phyloP scores from a whole-genome alignment of 2,329 filamentous ascomycete genomes.

The Paracorniculantispora psalliotae region DNA sequence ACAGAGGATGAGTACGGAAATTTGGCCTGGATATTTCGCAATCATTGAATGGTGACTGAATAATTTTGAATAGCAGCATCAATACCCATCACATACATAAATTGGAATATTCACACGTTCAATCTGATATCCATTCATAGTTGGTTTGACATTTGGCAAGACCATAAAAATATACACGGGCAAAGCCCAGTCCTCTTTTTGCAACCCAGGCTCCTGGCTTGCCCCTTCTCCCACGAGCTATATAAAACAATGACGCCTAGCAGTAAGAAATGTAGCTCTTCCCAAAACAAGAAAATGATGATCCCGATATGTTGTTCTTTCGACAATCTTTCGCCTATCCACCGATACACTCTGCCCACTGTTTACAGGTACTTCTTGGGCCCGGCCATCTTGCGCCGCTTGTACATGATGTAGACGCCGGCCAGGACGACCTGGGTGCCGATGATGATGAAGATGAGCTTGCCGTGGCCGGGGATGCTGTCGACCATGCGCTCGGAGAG shows the following conservation, averaged over 20 bases:
- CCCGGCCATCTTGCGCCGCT: constrained; percentile 65
- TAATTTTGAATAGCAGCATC: background rate
- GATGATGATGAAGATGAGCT: constrained; percentile 64
- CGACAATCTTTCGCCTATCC: background rate
- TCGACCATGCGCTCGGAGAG: constrained; percentile 45
- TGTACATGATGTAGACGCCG: constrained; percentile 69
- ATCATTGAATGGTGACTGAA: background rate
- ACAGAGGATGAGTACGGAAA: no score
- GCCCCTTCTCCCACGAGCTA: background rate
- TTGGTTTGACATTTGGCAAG: background rate
- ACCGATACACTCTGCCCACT: background rate
- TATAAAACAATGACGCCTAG: constrained; percentile 1
- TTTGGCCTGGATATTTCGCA: background rate
- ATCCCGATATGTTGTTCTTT: no score
- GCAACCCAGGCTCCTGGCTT: background rate
- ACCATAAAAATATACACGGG: background rate
- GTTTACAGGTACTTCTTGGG: constrained; percentile 90
- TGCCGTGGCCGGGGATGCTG: constrained; percentile 45
- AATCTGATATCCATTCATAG: background rate
- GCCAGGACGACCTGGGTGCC: constrained; percentile 69
- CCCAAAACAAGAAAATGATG: no score
- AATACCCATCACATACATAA: background rate
- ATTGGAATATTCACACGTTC: background rate
- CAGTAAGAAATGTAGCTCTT: background rate
- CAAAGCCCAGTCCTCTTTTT: background rate